Evolutionary conservation across 192 early-diverging fungal genomes (phyloP).

Genomic region (Coemansia sp.): DNA sequence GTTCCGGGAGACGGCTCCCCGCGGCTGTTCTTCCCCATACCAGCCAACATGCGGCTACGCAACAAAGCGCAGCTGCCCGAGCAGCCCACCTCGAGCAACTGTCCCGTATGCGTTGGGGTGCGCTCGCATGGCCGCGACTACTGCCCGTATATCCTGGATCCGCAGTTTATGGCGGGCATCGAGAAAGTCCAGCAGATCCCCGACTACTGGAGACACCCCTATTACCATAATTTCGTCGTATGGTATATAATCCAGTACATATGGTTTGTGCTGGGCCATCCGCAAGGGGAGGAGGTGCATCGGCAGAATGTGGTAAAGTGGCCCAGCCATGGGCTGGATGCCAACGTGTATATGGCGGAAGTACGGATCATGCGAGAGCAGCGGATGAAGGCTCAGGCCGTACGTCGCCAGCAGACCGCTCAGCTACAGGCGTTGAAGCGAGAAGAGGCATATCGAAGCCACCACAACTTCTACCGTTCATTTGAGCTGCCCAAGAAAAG

Average conservation of each 20-base stretch:
- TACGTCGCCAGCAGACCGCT: not conserved
- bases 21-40: slow-evolving; percentile 21
- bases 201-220: slow-evolving; percentile 14
- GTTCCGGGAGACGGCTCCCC: slow-evolving; percentile 4
- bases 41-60: slow-evolving; percentile 20
- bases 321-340: not conserved
- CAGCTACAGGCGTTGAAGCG: not conserved
- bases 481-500: not conserved
- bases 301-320: not conserved
- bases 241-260: slow-evolving; percentile 43
- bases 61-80: slow-evolving; percentile 5
- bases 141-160: slow-evolving; percentile 22
- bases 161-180: slow-evolving; percentile 6
- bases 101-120: slow-evolving; percentile 1
- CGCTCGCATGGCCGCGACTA: slow-evolving; percentile 4
- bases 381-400: not conserved
- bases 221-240: slow-evolving; percentile 19
- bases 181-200: slow-evolving; percentile 1
- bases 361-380: not conserved
- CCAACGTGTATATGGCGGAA: not conserved
- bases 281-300: slow-evolving; percentile 4
- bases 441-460: not conserved
- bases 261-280: slow-evolving; percentile 34
- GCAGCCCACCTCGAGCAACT: slow-evolving; percentile 8
- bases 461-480: not conserved